Evolutionary conservation across 2,329 filamentous ascomycete genomes (phyloP).

Genomic region (Colletotrichum tamarilloi): DNA sequence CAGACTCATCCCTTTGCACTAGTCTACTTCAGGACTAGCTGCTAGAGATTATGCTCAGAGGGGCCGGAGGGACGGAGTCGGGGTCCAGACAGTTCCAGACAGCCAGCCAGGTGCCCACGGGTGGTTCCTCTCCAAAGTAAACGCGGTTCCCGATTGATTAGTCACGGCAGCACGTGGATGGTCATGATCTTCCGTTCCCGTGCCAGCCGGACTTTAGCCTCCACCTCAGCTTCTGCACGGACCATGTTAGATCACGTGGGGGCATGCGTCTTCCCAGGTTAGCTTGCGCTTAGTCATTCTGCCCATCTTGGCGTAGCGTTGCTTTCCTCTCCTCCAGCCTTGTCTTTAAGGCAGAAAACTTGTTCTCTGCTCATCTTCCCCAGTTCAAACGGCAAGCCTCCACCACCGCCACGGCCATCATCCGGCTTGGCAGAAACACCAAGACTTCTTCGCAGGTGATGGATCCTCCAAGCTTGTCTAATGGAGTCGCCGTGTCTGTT

Average conservation of each 20-base stretch:
- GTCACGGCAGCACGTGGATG: background rate
- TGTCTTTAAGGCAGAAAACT: background rate
- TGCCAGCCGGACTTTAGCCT: background rate
- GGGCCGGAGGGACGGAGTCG: background rate
- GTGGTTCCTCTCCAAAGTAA: background rate
- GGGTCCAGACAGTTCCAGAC: constrained; percentile 19
- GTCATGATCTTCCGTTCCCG: background rate
- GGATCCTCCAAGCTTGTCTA: background rate
- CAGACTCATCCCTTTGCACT: background rate
- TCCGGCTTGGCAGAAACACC: constrained; percentile 30
- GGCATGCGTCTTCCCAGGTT: background rate
- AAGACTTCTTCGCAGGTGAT: background rate
- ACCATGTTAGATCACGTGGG: constrained; percentile 20
- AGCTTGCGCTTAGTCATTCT: background rate
- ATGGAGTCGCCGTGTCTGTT: background rate
- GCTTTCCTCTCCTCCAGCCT: background rate
- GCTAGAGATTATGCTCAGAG: background rate
- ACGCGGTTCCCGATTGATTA: background rate
- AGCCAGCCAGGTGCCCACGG: background rate
- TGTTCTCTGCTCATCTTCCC: background rate
- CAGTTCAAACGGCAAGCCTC: background rate
- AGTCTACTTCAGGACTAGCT: background rate
- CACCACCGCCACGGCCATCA: background rate
- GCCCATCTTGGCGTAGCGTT: background rate
- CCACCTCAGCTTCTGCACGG: constrained; percentile 1